phyloP scores from a whole-genome alignment of 2,329 filamentous ascomycete species.

The Neofusicoccum umdonicola region DNA sequence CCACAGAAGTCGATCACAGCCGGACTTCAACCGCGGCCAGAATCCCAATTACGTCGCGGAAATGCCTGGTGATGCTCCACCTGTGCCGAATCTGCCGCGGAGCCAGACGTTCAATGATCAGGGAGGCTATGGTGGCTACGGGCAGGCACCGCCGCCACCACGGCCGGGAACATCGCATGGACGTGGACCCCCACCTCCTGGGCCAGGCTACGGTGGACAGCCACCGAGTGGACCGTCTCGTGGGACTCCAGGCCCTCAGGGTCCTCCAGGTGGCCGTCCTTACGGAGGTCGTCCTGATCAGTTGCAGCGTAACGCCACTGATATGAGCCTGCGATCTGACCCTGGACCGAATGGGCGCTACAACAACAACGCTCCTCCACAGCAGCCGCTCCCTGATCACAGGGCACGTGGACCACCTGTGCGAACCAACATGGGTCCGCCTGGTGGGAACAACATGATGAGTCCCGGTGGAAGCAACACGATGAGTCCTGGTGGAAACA shows the following conservation, averaged over 20 bases:
- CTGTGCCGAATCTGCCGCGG: slow-evolving; percentile 49
- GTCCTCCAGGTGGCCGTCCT: slow-evolving; percentile 20
- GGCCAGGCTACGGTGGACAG: neutral
- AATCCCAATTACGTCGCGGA: slow-evolving; percentile 58
- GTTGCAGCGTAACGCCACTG: slow-evolving; percentile 34
- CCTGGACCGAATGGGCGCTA: slow-evolving; percentile 7
- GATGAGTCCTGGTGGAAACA: neutral
- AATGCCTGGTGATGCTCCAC: slow-evolving; percentile 63
- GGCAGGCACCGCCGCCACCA: slow-evolving; percentile 21
- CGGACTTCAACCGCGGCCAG: slow-evolving; percentile 50
- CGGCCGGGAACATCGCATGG: neutral
- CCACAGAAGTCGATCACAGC: slow-evolving; percentile 64
- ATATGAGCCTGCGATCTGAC: slow-evolving; percentile 16
- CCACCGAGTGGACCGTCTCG: slow-evolving; percentile 1
- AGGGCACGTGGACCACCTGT: slow-evolving; percentile 9
- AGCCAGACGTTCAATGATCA: slow-evolving; percentile 36
- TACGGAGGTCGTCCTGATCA: slow-evolving; percentile 28
- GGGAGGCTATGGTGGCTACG: slow-evolving; percentile 27
- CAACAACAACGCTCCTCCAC: slow-evolving; percentile 10
- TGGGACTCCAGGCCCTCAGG: slow-evolving; percentile 13
- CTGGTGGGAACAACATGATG: slow-evolving; percentile 29
- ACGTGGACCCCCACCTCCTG: slow-evolving; percentile 19
- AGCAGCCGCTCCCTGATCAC: slow-evolving; percentile 18
- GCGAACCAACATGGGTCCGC: neutral
- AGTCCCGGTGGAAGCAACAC: neutral